Percentiles rank a stretch among this genome's conserved stretches.
These are phyloP conservation scores for Tilletia setariae DNA, from an alignment of 1,284 basidiomycete species.

Conservation along the genomic window DNA sequence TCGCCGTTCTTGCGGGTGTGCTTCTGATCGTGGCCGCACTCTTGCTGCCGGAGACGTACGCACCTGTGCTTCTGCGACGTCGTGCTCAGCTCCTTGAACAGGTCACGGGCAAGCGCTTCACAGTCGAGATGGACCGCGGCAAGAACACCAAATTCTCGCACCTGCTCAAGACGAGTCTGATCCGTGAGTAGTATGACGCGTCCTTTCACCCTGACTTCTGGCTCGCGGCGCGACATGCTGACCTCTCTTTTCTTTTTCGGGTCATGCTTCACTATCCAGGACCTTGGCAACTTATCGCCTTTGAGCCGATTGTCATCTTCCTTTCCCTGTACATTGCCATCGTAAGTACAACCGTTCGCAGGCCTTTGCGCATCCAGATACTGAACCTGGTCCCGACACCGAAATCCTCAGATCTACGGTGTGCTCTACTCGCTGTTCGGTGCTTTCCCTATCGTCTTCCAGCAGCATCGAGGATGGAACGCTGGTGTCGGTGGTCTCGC, in stretches of 20 bases:
- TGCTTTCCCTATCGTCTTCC: slow-evolving; percentile 26
- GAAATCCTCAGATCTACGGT: not conserved
- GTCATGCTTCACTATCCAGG: not conserved
- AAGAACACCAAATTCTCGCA: slow-evolving; percentile 32
- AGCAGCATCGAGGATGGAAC: slow-evolving; percentile 27
- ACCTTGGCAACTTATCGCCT: slow-evolving; percentile 45
- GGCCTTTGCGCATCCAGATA: not conserved
- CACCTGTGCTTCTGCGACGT: slow-evolving; percentile 41
- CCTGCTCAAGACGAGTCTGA: slow-evolving; percentile 40
- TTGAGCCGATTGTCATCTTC: slow-evolving; percentile 36
- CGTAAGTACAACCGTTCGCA: slow-evolving; percentile 2
- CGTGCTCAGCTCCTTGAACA: slow-evolving; percentile 38
- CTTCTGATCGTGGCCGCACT: slow-evolving; percentile 30
- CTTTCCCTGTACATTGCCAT: slow-evolving; percentile 33
- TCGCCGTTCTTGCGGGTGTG: slow-evolving; percentile 29
- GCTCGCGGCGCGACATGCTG: too few species aligned
- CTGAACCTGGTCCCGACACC: slow-evolving; percentile 8
- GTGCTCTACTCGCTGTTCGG: slow-evolving; percentile 21
- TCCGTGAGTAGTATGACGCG: slow-evolving; percentile 26
- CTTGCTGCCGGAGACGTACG: slow-evolving; percentile 41
- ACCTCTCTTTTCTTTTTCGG: not conserved
- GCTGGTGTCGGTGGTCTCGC: slow-evolving; percentile 30
- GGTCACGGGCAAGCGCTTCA: slow-evolving; percentile 44
- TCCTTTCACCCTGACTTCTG: not conserved
- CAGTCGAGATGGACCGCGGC: slow-evolving; percentile 44